phyloP scores from a whole-genome alignment of 2,329 filamentous ascomycete genomes.

The Colletotrichum sp. region DNA sequence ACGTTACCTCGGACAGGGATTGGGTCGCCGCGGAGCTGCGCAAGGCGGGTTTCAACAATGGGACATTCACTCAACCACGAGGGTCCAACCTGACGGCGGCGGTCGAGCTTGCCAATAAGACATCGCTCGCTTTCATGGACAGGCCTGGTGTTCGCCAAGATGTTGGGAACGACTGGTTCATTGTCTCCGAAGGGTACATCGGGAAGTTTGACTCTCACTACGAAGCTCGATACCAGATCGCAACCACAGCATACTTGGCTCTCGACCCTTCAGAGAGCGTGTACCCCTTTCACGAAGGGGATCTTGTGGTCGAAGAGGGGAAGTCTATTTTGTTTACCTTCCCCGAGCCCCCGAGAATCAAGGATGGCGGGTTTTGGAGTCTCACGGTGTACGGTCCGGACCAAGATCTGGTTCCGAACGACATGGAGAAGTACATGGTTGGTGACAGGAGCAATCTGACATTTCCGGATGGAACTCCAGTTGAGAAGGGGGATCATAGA shows the following conservation, averaged over 20 bases:
- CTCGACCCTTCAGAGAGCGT: neutral
- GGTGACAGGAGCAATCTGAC: neutral
- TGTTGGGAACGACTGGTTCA: neutral
- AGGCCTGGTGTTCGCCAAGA: neutral
- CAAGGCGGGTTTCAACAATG: neutral
- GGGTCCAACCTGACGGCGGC: neutral
- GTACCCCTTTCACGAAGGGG: neutral
- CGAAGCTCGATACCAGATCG: neutral
- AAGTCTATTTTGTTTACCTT: neutral
- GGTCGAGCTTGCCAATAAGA: neutral
- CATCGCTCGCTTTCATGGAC: neutral
- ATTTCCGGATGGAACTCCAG: neutral
- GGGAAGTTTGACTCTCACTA: neutral
- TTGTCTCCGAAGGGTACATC: neutral
- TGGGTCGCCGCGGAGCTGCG: neutral
- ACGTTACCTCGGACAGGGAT: neutral
- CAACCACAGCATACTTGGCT: neutral
- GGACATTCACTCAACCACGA: neutral
- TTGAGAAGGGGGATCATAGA: neutral
- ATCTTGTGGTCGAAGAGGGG: neutral
- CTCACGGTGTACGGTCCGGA: neutral
- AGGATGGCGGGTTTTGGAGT: neutral
- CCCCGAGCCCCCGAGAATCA: neutral
- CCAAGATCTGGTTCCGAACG: neutral
- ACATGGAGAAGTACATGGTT: neutral